Evolutionary conservation across 495 filamentous ascomycete genomes (phyloP), one percentile per base, ranked within the genome.

Genomic region (Penicillium steckii): DNA sequence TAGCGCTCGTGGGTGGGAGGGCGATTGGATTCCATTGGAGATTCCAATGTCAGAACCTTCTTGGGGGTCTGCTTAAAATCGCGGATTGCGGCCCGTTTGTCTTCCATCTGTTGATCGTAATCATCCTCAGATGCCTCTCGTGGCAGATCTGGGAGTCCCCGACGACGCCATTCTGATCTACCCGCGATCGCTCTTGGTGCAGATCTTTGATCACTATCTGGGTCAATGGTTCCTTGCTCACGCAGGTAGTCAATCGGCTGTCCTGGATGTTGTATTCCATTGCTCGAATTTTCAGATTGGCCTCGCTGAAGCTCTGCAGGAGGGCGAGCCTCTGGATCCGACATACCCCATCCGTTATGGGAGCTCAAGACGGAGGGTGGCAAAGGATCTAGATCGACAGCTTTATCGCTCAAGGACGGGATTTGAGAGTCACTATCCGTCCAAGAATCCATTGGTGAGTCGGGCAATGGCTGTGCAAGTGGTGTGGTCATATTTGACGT

Each of bases 401-500:
- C 55, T 40, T 61, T 59, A 3, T 76, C 72, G 37, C 57, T 62
- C 12, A 70, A 35, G 8, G 68, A 66, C 21, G 65, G 63, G 6
- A 70, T 57, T 5, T 63, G 65, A 22, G 65, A 66, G 9, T 55
- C 58, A 29, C 63, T 62, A 37, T 68, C 68, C 17, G 60, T 56
- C 58, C 60, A 68, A 13, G 68, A 70, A 19, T 57, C 66, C 43
- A 64, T 48, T 1, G 66, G 65, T 8, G 73, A 72, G 46, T 84
- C 83, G 3, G 78, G 72, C 30, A 87, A 69, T 4, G 90, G 89
- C 21, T 83, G 79, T 4, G 84, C 90, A 35, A 93, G 73, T 1
- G 90, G 90, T 0, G 90, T 95, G 10, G 86, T 80, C 61, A 90
- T 80, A 51, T 87, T 90, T 1, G 90, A 94, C 32, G 84, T 85